Evolutionary conservation across 495 filamentous ascomycete species (phyloP), one percentile per base, ranked within the genome.

Genomic region (Penicillium ochrochloron): DNA sequence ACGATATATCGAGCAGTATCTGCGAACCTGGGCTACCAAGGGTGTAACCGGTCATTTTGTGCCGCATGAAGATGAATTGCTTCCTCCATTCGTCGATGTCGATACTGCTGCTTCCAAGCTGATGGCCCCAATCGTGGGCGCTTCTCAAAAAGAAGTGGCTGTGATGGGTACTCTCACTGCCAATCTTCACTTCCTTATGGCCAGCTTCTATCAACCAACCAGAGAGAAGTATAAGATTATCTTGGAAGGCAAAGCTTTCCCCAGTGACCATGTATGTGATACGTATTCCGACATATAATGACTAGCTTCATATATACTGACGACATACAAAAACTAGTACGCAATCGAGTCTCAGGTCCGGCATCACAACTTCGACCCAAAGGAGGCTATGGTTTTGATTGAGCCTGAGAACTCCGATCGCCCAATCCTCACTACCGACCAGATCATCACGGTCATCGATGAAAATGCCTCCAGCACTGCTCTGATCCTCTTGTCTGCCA

Each of bases 1-100:
- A 46, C 78, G 83, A 17, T 90, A 92, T 65, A 84, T 99, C 67
- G 82, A 87, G 44, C 84, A 88, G 58, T 94, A 97, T 71, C 86
- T 99, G 34, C 78, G 83, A 25, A 90, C 92, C 15, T 99, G 95
- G 95, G 91, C 91, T 3, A 90, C 89, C 1, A 95, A 96, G 72
- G 95, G 90, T n/a, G 95, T 99, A 19, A 89, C 88, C 50, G 95
- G 94, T 0, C 95, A 99, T 79, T 97, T 97, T 80, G 89, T 87
- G 35, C 83, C 87, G n/a, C 86, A 96, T 34, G 83, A 88, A 15
- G 90, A 90, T 61, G 89, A 90, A 48, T 81, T 89, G 29, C 82
- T 95, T 14, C 87, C 88, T 53, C 88, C 89, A 57, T 99, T 93
- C 86, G 80, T 96, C 35, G 83, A 96, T 68, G 86, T 92, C 15